Evolutionary conservation across 1,284 basidiomycete genomes (phyloP).

Genomic region (Trametes hirsuta): DNA sequence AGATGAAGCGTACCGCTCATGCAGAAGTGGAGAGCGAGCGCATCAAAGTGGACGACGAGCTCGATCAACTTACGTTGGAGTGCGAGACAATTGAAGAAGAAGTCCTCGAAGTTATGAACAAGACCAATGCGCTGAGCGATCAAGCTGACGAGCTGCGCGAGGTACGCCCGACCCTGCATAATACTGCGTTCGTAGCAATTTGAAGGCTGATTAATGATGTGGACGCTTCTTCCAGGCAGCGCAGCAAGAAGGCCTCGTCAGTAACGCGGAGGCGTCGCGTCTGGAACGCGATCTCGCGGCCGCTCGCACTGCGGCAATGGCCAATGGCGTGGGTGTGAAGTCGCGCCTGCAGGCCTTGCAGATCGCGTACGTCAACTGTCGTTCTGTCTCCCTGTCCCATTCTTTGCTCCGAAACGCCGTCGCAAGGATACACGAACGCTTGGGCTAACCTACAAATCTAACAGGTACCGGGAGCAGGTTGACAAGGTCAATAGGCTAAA

Average conservation of each 20-base stretch:
- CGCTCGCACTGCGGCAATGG: conserved; percentile 72
- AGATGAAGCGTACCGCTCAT: conserved; percentile 67
- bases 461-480: conserved; percentile 74
- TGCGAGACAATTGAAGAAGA: conserved; percentile 81
- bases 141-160: conserved; percentile 80
- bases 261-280: conserved; percentile 61
- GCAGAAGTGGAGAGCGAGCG: conserved; percentile 73
- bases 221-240: conserved; percentile 54
- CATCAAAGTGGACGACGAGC: conserved; percentile 77
- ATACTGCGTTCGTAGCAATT: neutral
- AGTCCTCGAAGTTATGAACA: conserved; percentile 68
- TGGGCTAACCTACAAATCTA: neutral
- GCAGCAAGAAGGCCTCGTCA: conserved; percentile 68
- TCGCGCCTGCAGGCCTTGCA: conserved; percentile 73
- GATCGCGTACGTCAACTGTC: conserved; percentile 41
- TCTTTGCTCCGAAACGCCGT: neutral
- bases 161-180: conserved; percentile 46
- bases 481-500: conserved; percentile 70
- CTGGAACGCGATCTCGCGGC: conserved; percentile 71
- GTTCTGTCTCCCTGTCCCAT: conserved; percentile 1
- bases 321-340: conserved; percentile 77
- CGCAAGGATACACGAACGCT: neutral
- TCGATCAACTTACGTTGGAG: conserved; percentile 74
- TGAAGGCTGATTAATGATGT: neutral
- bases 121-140: conserved; percentile 65